Evolutionary conservation across 2,329 filamentous ascomycete species (phyloP).

Genomic region (Phaeosphaeria sp.): DNA sequence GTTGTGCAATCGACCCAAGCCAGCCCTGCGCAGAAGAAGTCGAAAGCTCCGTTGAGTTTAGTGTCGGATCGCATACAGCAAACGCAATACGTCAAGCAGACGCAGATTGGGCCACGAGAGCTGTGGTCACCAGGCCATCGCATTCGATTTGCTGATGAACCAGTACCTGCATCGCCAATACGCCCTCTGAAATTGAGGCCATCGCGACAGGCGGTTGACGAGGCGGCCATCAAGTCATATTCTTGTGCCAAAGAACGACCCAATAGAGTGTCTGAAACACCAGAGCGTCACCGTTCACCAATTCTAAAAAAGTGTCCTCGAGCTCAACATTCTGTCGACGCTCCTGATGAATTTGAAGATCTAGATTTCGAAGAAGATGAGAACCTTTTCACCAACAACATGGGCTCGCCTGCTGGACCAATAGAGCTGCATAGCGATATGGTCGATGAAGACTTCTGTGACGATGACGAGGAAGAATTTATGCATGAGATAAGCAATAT

Average conservation of each 20-base stretch:
- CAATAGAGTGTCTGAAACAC: slow-evolving; percentile 32
- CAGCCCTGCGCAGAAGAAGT: slow-evolving; percentile 24
- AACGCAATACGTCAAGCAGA: slow-evolving; percentile 44
- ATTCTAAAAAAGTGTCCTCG: slow-evolving; percentile 4
- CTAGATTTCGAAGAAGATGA: slow-evolving; percentile 35
- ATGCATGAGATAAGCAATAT: slow-evolving; percentile 52
- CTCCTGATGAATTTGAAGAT: slow-evolving; percentile 29
- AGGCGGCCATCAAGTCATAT: neutral
- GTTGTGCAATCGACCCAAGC: slow-evolving; percentile 42
- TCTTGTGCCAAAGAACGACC: slow-evolving; percentile 16
- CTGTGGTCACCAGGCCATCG: slow-evolving; percentile 33
- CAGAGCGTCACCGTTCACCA: slow-evolving; percentile 22
- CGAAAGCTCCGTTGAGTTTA: slow-evolving; percentile 9
- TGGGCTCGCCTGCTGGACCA: slow-evolving; percentile 13
- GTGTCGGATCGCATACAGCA: slow-evolving; percentile 32
- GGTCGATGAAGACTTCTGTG: slow-evolving; percentile 36
- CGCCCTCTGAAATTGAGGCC: slow-evolving; percentile 13
- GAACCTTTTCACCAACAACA: slow-evolving; percentile 17
- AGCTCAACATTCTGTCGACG: neutral
- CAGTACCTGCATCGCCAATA: slow-evolving; percentile 18
- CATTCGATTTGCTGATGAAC: slow-evolving; percentile 35
- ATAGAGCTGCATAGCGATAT: slow-evolving; percentile 17
- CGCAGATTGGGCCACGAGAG: slow-evolving; percentile 34
- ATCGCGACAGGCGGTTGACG: neutral
- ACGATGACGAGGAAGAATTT: slow-evolving; percentile 42